Base-by-base conservation (phyloP, 2,329 filamentous ascomycete species). In the Paracoccidioides brasiliensis region DNA sequence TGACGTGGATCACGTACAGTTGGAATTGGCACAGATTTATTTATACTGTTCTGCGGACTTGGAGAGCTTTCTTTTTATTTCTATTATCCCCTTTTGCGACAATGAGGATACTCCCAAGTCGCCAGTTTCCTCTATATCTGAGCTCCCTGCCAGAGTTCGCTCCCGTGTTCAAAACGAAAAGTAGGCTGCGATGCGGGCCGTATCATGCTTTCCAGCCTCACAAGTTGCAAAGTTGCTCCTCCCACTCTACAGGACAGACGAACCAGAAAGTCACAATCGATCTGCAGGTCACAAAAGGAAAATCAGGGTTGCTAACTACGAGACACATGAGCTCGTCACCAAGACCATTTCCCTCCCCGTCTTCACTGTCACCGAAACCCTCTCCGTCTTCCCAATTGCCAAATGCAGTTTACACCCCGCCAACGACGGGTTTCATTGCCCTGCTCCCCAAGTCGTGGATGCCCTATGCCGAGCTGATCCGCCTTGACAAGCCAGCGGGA, bases 401-500 rank as follows among this genome's bases (percentile, higher is more conserved):
- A 37, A 30, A 53, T 49, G 53, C 64, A 43, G 67, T 66, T 56
- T 78, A 78, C 61, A 66, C 63, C n/a, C 71, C 72, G 10, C 76
- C 76, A 1, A 71, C 67, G 15, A 74, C 64, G 2, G 76, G 76
- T 5, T 52, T 78, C 15, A 60, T 78, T 51, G 72, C 74, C 10
- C 67, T 63, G 43, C 62, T 80, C 8, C 77, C 78, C 1, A 62
- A 60, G 5, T 71, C 74, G 61, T 80, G 77, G 76, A 70, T 80
- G 41, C 78, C 78, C 3, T 81, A 80, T 60, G 76, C 72, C 30
- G 72, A 81, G 61, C 68, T 80, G 12, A 71, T 78, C 54, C 77
- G 78, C 14, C 66, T 81, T 53, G 72, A 80, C 59, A 75, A 76
- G 48, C 76, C 74, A 3, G 72, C 72, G 1, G 78, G 78, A 8